Evolutionary conservation across 1,139 yeast genomes (phyloP), one percentile per base, ranked within the genome.

Genomic region (Candida pseudoviswanathii): DNA sequence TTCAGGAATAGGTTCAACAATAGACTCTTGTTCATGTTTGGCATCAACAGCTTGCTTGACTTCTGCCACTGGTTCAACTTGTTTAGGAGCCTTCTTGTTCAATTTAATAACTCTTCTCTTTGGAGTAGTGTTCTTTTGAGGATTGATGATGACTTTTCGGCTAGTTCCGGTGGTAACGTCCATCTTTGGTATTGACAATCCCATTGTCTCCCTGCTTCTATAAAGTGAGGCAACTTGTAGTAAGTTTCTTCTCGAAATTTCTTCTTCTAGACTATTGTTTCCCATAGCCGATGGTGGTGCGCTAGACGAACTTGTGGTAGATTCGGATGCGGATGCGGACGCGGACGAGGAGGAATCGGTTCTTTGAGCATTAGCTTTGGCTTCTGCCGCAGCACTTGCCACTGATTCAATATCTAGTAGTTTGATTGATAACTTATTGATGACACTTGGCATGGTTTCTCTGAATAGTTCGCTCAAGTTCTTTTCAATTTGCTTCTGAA

Each of bases 401-500:
- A 37, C 22, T 10, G 41, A 37, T 25, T 37, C 41, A 25, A 37
- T 37, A 25, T 37, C 41, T 26, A 37, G 25, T 25, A 37, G 25
- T 37, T 37, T 37, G 8, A 37, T 37, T 25, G 92, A 84, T 51
- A 89, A 78, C 58, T 85, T 82, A 66, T 90, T 94, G 46, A 90
- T 75, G 42, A 89, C 82, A 4, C 90, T 84, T 1, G 97, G 97
- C 49, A 90, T 73, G 45, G 91, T 88, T 63, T 90, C 96, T 53
- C 95, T 76, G 67, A 90, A 89, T 55, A 90, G 70, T 48, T 86
- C 89, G 49, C 96, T 72, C 40, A 90, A 85, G 64, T 89, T 95
- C 50, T 77, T 80, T 64, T 90, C 96, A 54, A 90, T 90, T 64
- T 89, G 95, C 43, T 80, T 80, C 62, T 90, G 96, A 50, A 90